phyloP scores from a whole-genome alignment of 148 eudicot genomes.

The Chenopodium quinoa region DNA sequence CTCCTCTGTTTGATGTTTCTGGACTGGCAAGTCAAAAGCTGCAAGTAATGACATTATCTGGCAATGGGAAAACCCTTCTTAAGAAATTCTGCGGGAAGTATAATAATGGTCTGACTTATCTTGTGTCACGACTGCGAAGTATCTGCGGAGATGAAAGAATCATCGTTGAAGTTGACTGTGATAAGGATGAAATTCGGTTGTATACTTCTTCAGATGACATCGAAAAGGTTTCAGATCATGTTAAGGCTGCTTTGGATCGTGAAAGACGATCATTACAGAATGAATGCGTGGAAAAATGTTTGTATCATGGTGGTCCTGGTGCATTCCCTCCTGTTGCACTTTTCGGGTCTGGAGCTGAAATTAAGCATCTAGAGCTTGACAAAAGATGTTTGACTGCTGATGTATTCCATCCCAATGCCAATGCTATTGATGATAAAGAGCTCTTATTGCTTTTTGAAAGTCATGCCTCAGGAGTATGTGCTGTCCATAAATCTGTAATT shows the following conservation, averaged over 20 bases:
- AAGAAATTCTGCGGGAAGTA: constrained; percentile 82
- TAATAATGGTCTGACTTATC: constrained; percentile 40
- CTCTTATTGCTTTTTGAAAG: constrained; percentile 57
- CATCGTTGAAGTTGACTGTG: constrained; percentile 60
- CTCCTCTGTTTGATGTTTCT: constrained; percentile 62
- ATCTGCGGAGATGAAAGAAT: constrained; percentile 60
- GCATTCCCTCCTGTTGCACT: constrained; percentile 66
- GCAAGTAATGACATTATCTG: constrained; percentile 44
- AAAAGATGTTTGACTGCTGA: constrained; percentile 78
- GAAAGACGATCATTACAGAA: constrained; percentile 58
- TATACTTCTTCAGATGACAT: constrained; percentile 54
- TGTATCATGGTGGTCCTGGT: constrained; percentile 67
- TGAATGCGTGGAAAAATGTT: constrained; percentile 76
- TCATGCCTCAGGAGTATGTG: constrained; percentile 54
- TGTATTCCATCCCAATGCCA: constrained; percentile 45
- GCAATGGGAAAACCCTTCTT: constrained; percentile 56
- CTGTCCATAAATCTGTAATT: constrained; percentile 46
- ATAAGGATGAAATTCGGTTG: constrained; percentile 50
- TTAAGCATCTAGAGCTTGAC: constrained; percentile 86
- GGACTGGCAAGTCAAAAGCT: constrained; percentile 53
- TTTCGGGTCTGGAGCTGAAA: constrained; percentile 90
- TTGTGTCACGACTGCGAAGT: constrained; percentile 45
- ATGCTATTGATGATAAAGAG: constrained; percentile 64
- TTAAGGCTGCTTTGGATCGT: constrained; percentile 45
- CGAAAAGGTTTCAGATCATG: constrained; percentile 43